phyloP scores from a whole-genome alignment of 2,329 filamentous ascomycete genomes.

The Proliferodiscus dingleyae region DNA sequence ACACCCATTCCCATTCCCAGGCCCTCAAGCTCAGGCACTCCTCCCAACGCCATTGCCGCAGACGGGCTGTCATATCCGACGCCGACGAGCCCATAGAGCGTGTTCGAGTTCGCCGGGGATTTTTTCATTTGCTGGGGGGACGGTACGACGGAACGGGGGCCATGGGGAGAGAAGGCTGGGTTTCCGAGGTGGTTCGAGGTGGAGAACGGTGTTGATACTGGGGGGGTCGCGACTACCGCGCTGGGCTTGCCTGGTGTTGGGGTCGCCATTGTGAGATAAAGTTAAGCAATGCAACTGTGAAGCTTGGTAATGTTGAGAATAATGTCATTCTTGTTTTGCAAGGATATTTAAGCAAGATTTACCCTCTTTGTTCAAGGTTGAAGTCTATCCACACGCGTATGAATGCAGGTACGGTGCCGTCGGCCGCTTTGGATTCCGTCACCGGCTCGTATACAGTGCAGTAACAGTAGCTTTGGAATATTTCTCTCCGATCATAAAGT shows the following conservation, averaged over 20 bases:
- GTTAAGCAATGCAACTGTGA: not conserved
- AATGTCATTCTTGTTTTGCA: not conserved
- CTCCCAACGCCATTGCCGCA: conserved; percentile 56
- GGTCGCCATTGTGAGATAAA: conserved; percentile 27
- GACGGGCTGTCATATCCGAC: conserved; percentile 58
- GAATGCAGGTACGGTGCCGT: no score
- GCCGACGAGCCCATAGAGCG: conserved; percentile 35
- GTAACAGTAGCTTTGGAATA: no score
- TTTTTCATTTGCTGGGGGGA: conserved; percentile 58
- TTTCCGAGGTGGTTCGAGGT: conserved; percentile 40
- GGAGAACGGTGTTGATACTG: conserved; percentile 64
- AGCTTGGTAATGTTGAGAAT: not conserved
- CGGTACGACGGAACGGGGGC: conserved; percentile 43
- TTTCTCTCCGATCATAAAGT: no score
- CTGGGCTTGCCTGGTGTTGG: conserved; percentile 29
- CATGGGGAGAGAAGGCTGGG: conserved; percentile 52
- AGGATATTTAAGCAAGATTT: not conserved
- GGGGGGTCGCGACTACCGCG: conserved; percentile 47
- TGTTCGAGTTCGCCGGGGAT: conserved; percentile 51
- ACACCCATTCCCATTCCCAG: conserved; percentile 39
- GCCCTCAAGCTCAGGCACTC: conserved; percentile 43
- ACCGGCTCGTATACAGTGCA: no score
- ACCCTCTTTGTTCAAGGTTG: not conserved
- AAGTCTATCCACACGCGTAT: not conserved
- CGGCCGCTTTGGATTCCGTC: no score